phyloP scores from a whole-genome alignment of 2,329 filamentous ascomycete species.

The Fusarium avenaceum region DNA sequence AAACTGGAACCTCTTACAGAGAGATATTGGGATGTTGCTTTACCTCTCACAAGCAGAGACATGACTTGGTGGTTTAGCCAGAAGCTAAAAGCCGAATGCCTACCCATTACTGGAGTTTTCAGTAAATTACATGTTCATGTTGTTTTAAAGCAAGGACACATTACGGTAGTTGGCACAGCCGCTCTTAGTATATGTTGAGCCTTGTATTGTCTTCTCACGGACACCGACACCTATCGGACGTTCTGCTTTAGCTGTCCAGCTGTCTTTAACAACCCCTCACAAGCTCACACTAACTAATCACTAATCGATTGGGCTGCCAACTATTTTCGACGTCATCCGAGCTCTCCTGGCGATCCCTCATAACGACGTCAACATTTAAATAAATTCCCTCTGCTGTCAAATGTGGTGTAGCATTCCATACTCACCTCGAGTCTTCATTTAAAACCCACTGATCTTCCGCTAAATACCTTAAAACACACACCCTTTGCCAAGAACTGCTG shows the following conservation, averaged over 20 bases:
- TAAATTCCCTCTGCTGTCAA: not conserved
- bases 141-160: not conserved
- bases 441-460: conserved; percentile 14
- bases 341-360: conserved; percentile 37
- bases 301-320: not conserved
- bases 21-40: not conserved
- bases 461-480: not conserved
- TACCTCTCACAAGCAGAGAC: not conserved
- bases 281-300: not conserved
- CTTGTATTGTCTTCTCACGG: not conserved
- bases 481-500: conserved; percentile 14
- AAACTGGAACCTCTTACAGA: conserved; percentile 9
- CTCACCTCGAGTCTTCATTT: not conserved
- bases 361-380: conserved; percentile 40
- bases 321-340: conserved; percentile 35
- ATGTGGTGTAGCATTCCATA: not conserved
- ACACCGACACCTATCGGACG: not conserved
- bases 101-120: not conserved
- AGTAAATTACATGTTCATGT: not conserved
- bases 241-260: conserved; percentile 9
- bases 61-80: not conserved
- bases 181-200: too few species aligned
- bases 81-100: too few species aligned
- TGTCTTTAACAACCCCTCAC: conserved; percentile 25
- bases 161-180: not conserved